Base-by-base conservation (phyloP, 192 early-diverging fungal species). In the Piromyces finnis region DNA sequence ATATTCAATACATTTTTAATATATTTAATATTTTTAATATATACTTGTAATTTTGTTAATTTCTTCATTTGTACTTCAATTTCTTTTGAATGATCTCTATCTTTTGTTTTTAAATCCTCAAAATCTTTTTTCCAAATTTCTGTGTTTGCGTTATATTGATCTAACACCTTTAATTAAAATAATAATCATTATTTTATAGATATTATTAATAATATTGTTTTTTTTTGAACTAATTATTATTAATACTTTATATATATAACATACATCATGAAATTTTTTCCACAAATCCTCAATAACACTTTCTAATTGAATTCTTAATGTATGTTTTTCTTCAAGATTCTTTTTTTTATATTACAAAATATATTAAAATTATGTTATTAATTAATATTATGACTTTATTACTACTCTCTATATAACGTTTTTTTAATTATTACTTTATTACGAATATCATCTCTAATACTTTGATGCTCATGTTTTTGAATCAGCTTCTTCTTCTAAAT, bases 261-360 rank as follows among this genome's bases (percentile, higher is more conserved):
- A 32, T 80, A 86, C 85, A 22, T 86, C 83, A 80, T 90, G 88
- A 77, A 89, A 90, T 79, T 89, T 87, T 51, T 85, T 79, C 90
- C 88, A 89, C 12, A 91, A 82, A 39, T 91, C 90, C 81, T 91
- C 90, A 12, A 91, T 87, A 3, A 85, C 88, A 26, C 88, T 87
- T 82, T 91, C 90, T 17, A 91, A 79, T 84, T 89, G 88, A 41
- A 91, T 91, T 30, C 90, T 78, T 51, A 89, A 81, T 12, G 89
- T 88, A 83, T 91, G 90, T 79, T 89, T 89, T 80, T 91, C 90
- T 82, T 91, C 90, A 26, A 91, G 81, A 78, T 91, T 89, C 86
- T 89, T 77, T 7, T 14, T 3, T 0, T 9, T 6, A 32, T 32
- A 32, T 32, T 32, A 32, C 9, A 32, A 32, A 6, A 32, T 6